Conservation (phyloP, 495 filamentous ascomycete genomes). For the Talaromyces proteolyticus region DNA sequence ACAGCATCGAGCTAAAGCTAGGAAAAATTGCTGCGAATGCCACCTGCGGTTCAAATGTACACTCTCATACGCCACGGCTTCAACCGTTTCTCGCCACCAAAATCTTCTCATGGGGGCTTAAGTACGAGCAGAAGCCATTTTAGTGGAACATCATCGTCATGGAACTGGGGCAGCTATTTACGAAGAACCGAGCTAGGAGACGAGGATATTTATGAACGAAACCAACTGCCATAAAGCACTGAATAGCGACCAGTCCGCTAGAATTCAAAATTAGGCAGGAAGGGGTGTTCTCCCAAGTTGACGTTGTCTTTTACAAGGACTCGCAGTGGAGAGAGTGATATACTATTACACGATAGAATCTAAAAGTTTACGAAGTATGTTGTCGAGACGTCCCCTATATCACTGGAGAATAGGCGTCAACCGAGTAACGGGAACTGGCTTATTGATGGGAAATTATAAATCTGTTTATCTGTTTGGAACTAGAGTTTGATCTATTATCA, state of each 20-base stretch:
- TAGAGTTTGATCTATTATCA: no score
- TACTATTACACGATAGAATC: neutral
- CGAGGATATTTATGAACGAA: neutral
- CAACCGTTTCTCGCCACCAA: neutral
- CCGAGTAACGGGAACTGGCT: constrained; percentile 1
- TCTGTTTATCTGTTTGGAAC: no score
- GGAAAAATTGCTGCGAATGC: neutral
- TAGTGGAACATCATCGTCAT: neutral
- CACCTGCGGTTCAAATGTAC: neutral
- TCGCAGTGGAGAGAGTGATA: neutral
- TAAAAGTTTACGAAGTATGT: neutral
- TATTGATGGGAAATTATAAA: neutral
- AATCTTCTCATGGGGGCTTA: neutral
- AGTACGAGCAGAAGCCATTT: neutral
- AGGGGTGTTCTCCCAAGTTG: no score
- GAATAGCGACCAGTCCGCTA: no score
- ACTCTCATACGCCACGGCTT: neutral
- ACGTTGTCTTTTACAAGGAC: neutral
- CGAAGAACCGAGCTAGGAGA: neutral
- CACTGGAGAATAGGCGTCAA: neutral
- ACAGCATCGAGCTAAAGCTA: neutral
- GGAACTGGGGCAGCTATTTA: neutral
- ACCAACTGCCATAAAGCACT: neutral
- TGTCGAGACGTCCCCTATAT: neutral
- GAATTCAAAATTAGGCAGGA: no score